Evolutionary conservation across 208 protist genomes (phyloP).

Genomic region (Herpetomonas samuelpessoai): DNA sequence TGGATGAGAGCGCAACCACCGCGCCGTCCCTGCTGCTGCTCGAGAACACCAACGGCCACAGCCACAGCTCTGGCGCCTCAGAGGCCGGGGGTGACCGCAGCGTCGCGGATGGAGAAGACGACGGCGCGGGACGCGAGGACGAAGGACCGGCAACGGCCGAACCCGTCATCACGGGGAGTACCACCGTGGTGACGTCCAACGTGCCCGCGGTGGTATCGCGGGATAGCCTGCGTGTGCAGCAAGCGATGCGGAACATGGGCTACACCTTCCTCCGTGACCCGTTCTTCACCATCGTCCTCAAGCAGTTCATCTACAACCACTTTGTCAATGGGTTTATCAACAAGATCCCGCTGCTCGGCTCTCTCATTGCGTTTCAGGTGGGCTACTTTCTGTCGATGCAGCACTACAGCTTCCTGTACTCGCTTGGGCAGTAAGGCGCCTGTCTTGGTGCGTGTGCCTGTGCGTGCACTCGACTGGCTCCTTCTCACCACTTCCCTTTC

Average conservation of each 20-base stretch:
- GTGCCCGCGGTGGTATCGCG: slow-evolving; percentile 35
- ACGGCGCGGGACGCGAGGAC: slow-evolving; percentile 11
- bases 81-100: background rate
- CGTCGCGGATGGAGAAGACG: background rate
- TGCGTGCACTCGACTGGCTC: no score
- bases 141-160: slow-evolving; percentile 9
- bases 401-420: slow-evolving; percentile 87
- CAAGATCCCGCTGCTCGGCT: slow-evolving; percentile 68
- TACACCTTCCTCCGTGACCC: slow-evolving; percentile 69
- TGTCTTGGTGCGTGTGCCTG: no score
- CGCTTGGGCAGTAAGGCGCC: slow-evolving; percentile 65
- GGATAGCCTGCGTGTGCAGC: slow-evolving; percentile 63
- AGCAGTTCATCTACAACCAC: slow-evolving; percentile 59
- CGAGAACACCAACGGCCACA: slow-evolving; percentile 14
- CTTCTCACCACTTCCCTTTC: slow-evolving; percentile 3
- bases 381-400: slow-evolving; percentile 74
- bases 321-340: slow-evolving; percentile 69
- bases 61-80: background rate
- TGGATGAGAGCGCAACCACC: slow-evolving; percentile 17
- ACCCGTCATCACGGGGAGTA: background rate
- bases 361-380: slow-evolving; percentile 58
- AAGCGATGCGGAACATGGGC: slow-evolving; percentile 51
- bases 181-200: slow-evolving; percentile 1
- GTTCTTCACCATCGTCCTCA: slow-evolving; percentile 73
- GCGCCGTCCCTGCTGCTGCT: background rate